A percentile compares a stretch with the other conserved stretches of the same genome.
Conservation (phyloP, 2,329 filamentous ascomycete genomes). For the Epichloe hybrida region DNA sequence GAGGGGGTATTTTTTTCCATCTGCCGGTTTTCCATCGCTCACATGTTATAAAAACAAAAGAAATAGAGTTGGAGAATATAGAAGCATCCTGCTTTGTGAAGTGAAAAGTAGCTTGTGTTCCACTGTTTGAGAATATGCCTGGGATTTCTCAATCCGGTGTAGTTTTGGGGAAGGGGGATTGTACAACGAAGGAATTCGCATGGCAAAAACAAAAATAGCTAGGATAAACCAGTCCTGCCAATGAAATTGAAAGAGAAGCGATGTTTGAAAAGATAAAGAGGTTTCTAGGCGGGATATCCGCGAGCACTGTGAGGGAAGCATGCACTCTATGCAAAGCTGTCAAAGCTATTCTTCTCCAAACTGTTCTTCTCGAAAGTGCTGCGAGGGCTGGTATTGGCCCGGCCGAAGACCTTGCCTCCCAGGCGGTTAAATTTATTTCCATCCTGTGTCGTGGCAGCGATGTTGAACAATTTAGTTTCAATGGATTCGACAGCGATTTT, state of each 20-base stretch:
- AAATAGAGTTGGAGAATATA: neutral
- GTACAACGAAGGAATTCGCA: neutral
- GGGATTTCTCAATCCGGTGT: neutral
- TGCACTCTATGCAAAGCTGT: slow-evolving; percentile 17
- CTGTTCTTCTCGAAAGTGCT: slow-evolving; percentile 39
- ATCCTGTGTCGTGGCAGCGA: slow-evolving; percentile 24
- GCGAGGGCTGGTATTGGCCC: slow-evolving; percentile 36
- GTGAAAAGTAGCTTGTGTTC: neutral
- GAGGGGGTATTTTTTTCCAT: slow-evolving; percentile 3
- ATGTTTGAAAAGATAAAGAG: neutral
- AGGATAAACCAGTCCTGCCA: slow-evolving; percentile 3
- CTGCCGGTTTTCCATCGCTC: neutral
- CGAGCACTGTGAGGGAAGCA: neutral
- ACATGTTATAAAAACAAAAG: slow-evolving; percentile 1
- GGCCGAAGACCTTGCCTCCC: slow-evolving; percentile 43
- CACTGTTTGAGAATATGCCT: neutral
- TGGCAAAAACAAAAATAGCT: neutral
- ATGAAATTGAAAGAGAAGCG: neutral
- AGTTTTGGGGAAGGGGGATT: neutral
- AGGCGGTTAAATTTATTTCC: slow-evolving; percentile 43
- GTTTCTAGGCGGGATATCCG: neutral
- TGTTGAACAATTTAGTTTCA: slow-evolving; percentile 43
- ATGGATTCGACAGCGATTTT: slow-evolving; percentile 56
- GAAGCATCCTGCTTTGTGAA: neutral
- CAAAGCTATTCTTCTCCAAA: slow-evolving; percentile 31